Evolutionary conservation across 768 basidiomycete genomes (phyloP).

Genomic region (Lactifluus pinguis): DNA sequence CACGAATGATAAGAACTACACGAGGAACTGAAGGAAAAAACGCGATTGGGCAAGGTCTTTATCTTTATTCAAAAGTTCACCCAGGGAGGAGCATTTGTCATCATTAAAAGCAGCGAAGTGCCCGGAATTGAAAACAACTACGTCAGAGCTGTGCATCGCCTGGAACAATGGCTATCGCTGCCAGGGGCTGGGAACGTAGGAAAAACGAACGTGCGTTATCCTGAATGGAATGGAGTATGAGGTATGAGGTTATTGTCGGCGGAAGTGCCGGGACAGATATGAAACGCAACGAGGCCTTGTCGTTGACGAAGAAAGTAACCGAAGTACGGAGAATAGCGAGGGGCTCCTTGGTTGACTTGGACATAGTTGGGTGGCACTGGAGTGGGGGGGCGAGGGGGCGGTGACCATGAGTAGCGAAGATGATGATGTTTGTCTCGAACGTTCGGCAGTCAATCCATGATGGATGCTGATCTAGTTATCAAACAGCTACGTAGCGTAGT

Average conservation of each 20-base stretch:
- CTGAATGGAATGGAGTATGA: neutral
- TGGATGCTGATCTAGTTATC: neutral
- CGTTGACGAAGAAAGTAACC: neutral
- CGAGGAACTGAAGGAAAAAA: neutral
- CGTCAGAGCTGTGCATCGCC: neutral
- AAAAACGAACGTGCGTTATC: neutral
- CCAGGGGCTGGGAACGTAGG: neutral
- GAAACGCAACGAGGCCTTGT: neutral
- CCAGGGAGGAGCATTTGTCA: neutral
- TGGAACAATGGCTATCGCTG: neutral
- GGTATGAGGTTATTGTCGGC: neutral
- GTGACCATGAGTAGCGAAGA: neutral
- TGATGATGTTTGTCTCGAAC: neutral
- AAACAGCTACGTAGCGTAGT: neutral
- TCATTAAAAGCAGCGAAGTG: constrained; percentile 1
- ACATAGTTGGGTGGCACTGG: neutral
- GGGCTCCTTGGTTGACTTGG: neutral
- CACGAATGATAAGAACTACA: neutral
- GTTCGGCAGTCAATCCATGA: too few relatives aligned
- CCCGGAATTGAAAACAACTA: neutral
- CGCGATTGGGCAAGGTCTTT: constrained; percentile 4
- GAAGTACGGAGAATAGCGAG: neutral
- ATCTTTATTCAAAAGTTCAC: neutral
- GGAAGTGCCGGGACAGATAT: neutral
- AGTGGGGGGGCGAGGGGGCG: too few relatives aligned